Percentiles rank a stretch among this genome's conserved stretches.
Evolutionary conservation across 2,329 filamentous ascomycete species (phyloP).

Genomic region (Cladosporium sp.): DNA sequence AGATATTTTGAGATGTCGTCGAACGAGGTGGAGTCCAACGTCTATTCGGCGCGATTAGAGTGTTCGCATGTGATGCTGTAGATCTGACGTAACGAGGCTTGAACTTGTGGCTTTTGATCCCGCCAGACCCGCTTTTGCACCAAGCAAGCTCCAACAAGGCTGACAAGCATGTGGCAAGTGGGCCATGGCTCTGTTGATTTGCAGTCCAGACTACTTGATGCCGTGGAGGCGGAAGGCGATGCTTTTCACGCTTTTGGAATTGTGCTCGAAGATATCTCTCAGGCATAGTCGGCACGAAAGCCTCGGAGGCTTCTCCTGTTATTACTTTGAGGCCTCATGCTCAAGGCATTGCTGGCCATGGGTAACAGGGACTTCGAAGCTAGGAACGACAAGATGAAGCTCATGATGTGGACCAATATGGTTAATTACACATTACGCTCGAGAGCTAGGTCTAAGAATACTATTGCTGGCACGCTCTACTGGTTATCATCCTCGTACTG

Average conservation of each 20-base stretch:
- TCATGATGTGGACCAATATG: neutral
- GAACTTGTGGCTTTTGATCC: neutral
- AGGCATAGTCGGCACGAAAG: too few species aligned
- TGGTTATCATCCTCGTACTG: constrained; percentile 25
- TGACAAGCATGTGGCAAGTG: neutral
- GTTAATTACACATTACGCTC: neutral
- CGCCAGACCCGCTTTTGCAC: neutral
- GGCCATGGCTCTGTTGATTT: too few species aligned
- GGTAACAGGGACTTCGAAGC: too few species aligned
- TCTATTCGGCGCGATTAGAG: neutral
- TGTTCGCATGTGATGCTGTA: neutral
- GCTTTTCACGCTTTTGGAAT: too few species aligned
- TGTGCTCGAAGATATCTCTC: too few species aligned
- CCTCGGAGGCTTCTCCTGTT: too few species aligned
- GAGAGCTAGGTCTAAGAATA: neutral
- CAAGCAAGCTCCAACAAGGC: neutral
- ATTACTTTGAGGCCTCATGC: too few species aligned
- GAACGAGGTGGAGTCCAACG: neutral
- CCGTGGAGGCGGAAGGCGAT: neutral
- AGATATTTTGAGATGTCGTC: too few species aligned
- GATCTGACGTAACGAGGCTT: neutral
- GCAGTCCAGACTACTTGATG: neutral
- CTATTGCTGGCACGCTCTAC: neutral
- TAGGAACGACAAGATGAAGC: neutral
- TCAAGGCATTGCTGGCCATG: too few species aligned